Evolutionary conservation across 2,329 filamentous ascomycete genomes (phyloP).

Genomic region (Macrophomina pseudophaseolina): DNA sequence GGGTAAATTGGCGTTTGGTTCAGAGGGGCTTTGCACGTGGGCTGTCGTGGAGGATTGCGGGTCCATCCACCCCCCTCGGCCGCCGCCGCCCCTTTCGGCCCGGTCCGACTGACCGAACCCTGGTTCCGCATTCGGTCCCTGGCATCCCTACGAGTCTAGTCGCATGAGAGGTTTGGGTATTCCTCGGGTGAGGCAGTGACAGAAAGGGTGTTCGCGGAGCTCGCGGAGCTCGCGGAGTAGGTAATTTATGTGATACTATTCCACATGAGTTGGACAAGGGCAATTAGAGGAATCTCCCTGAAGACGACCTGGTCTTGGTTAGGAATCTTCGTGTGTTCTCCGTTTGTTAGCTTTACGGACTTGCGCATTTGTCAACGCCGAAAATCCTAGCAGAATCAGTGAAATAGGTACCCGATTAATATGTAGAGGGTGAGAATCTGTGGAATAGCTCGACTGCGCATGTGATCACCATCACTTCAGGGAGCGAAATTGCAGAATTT

Average conservation of each 20-base stretch:
- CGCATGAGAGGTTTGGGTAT: background rate
- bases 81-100: background rate
- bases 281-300: background rate
- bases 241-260: slow-evolving; percentile 5
- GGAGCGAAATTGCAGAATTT: slow-evolving; percentile 23
- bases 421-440: too few relatives aligned
- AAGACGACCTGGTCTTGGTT: background rate
- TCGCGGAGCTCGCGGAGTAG: background rate
- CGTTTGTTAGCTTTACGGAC: too few relatives aligned
- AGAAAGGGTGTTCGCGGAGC: background rate
- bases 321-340: too few relatives aligned
- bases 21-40: background rate
- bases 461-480: background rate
- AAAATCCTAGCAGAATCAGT: too few relatives aligned
- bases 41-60: slow-evolving; percentile 10
- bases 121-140: background rate
- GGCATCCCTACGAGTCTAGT: too few relatives aligned
- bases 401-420: too few relatives aligned
- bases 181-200: background rate
- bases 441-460: background rate
- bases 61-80: background rate
- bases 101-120: background rate
- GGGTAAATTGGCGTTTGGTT: background rate
- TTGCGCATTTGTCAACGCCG: too few relatives aligned
- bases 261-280: background rate